Base-by-base conservation (phyloP, 495 filamentous ascomycete species). In the Saxispiralis lemnorum region DNA sequence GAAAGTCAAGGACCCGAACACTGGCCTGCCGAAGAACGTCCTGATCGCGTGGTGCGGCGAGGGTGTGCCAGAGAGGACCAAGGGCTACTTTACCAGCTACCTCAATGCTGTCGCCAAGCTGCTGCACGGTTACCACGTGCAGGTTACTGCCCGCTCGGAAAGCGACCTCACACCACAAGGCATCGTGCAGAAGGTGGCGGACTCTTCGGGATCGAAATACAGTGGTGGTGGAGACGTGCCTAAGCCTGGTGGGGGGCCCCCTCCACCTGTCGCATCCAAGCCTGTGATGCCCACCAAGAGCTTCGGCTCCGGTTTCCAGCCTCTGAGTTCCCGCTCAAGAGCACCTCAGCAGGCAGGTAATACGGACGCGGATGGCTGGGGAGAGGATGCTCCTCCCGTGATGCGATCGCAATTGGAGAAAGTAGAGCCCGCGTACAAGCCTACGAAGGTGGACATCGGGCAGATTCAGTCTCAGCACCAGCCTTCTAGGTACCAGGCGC, bases 71-170 rank as follows among this genome's bases (percentile, higher is more conserved):
- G 89, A 96, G 65, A 70, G 87, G 52, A 95, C 87, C 13, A 96
- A 96, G 58, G 89, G 89, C 18, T 96, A 96, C 58, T 99, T 96
- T 55, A 95, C 84, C 30, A 94, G 85, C 56, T 86, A 99, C 64
- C 60, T 87, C 15, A 76, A 83, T 46, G 76, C 83, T 14, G 84
- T 95, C 20, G 77, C 84, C 24, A 94, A 92, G 59, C 68, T 93
- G 44, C 69, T 99, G 19, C 86, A 93, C 66, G 89, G 89, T 35
- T 96, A 96, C 56, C 89, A 99, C 59, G 85, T 99, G 34, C 92
- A 96, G 63, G 76, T 99, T 41, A 94, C 85, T 31, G 89, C 89
- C 39, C 80, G 89, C 37, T 88, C 87, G 42, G 84, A 95, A 43
- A 67, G 71, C 35, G 86, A 99, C 53, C 69, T 99, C 41, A 78